These are phyloP conservation scores for Brassica hybrid DNA, from an alignment of 441 rosid genomes.

Conservation along the genomic window DNA sequence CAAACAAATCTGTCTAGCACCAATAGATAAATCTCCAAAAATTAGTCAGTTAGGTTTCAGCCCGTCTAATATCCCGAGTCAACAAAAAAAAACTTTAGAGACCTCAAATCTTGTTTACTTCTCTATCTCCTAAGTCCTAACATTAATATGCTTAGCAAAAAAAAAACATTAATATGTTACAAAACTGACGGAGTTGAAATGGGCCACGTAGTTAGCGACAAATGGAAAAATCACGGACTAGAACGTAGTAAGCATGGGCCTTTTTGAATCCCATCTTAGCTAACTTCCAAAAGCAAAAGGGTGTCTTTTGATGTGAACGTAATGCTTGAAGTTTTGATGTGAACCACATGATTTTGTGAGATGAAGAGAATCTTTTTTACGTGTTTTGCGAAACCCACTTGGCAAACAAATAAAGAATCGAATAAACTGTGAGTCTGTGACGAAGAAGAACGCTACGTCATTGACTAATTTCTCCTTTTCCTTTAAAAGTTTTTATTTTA, in stretches of 20 bases:
- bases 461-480: constrained; percentile 9
- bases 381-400: constrained; percentile 32
- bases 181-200: constrained; percentile 16
- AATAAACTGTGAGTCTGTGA: constrained; percentile 26
- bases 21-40: too few species aligned
- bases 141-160: too few species aligned
- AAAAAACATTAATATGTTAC: not conserved
- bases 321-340: constrained; percentile 17
- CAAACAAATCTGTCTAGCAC: too few species aligned
- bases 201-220: constrained; percentile 32
- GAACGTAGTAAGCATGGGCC: constrained; percentile 11
- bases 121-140: not conserved
- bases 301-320: constrained; percentile 21
- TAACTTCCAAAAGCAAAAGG: constrained; percentile 26
- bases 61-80: too few species aligned
- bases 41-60: too few species aligned
- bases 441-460: constrained; percentile 27
- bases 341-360: constrained; percentile 32
- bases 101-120: too few species aligned
- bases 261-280: constrained; percentile 10
- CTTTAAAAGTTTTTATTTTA: not conserved
- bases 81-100: too few species aligned
- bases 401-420: constrained; percentile 18
- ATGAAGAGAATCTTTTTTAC: constrained; percentile 12
- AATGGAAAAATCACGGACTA: constrained; percentile 34